phyloP scores from a whole-genome alignment of 208 protist species.

The Jaenimonas drosophilae region DNA sequence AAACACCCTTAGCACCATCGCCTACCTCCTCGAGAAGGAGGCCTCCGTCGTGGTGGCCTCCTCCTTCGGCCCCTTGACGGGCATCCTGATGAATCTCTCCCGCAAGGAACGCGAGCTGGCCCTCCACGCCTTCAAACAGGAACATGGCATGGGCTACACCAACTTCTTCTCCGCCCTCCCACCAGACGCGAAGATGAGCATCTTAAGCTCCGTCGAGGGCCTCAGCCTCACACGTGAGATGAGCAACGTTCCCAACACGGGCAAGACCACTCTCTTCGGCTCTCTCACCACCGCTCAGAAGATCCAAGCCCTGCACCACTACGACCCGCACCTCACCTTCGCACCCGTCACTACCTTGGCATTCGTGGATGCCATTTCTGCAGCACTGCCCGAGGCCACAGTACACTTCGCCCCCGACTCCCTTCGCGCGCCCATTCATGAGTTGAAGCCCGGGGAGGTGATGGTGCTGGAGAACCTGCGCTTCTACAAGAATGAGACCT shows the following conservation, averaged over 20 bases:
- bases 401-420: conserved; percentile 55
- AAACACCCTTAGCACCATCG: conserved; percentile 53
- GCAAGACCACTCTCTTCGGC: conserved; percentile 46
- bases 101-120: conserved; percentile 30
- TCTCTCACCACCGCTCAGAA: conserved; percentile 39
- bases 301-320: conserved; percentile 14
- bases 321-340: conserved; percentile 39
- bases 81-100: conserved; percentile 31
- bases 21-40: conserved; percentile 38
- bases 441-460: conserved; percentile 33
- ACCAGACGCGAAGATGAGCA: conserved; percentile 30
- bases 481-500: conserved; percentile 70
- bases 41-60: conserved; percentile 43
- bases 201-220: conserved; percentile 26
- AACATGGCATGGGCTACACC: conserved; percentile 53
- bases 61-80: conserved; percentile 44
- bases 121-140: conserved; percentile 47
- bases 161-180: conserved; percentile 50
- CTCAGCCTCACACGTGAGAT: conserved; percentile 10
- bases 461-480: conserved; percentile 71
- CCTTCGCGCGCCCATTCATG: conserved; percentile 24
- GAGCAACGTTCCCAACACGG: conserved; percentile 19
- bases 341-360: conserved; percentile 26
- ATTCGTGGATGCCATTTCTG: conserved; percentile 37
- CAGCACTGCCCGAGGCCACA: conserved; percentile 28